Evolutionary conservation across 2,329 filamentous ascomycete species (phyloP).

Genomic region (Proliferodiscus dingleyae): DNA sequence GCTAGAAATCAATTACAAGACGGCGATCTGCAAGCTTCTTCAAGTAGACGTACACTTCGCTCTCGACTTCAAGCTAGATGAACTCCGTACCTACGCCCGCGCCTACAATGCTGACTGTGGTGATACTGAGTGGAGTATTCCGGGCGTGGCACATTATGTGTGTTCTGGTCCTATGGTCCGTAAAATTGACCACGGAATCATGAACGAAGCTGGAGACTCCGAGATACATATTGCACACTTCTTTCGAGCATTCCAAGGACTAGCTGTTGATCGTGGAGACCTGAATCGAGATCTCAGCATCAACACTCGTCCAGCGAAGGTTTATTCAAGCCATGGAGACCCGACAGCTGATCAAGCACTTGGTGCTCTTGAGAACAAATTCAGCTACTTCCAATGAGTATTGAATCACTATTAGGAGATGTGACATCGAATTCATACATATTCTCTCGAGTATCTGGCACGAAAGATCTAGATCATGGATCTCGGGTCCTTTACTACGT

Average conservation of each 20-base stretch:
- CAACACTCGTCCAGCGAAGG: too few species aligned
- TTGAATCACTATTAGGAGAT: too few species aligned
- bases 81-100: conserved; percentile 18
- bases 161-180: background rate
- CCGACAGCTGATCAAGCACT: conserved; percentile 2
- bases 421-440: too few species aligned
- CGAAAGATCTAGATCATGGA: too few species aligned
- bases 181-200: background rate
- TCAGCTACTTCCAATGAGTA: too few species aligned
- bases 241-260: background rate
- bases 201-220: background rate
- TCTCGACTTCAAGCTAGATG: background rate
- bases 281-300: background rate
- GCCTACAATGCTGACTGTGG: conserved; percentile 10
- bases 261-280: conserved; percentile 13
- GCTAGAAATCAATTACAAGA: conserved; percentile 1
- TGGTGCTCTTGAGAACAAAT: conserved; percentile 31
- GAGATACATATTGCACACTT: conserved; percentile 4
- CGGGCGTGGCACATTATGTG: background rate
- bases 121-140: background rate
- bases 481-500: too few species aligned
- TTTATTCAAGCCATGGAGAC: background rate
- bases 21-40: conserved; percentile 9
- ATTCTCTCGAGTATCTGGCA: too few species aligned
- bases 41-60: background rate